Conservation (phyloP, 129 eudicot genomes). For the Mikania micrantha region DNA sequence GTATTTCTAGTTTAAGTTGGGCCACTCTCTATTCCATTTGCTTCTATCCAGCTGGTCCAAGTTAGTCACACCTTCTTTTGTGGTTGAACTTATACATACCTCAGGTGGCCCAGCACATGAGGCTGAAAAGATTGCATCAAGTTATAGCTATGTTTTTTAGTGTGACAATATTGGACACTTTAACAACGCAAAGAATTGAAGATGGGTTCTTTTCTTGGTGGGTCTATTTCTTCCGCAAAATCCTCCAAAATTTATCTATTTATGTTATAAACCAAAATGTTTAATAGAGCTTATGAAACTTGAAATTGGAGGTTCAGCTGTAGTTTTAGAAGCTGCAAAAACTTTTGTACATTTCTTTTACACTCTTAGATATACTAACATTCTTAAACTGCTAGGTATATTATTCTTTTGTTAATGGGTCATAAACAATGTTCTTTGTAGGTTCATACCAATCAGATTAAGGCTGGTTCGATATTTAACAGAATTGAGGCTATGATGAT, state of each 20-base stretch:
- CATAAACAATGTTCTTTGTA: no score
- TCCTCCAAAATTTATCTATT: slow-evolving; percentile 87
- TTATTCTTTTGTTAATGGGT: no score
- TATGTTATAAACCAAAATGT: slow-evolving; percentile 75
- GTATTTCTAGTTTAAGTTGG: no score
- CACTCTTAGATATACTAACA: no score
- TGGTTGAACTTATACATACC: slow-evolving; percentile 10
- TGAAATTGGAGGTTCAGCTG: slow-evolving; percentile 98
- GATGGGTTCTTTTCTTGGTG: slow-evolving; percentile 96
- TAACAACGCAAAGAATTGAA: slow-evolving; percentile 87
- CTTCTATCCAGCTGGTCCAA: no score
- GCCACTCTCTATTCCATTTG: no score
- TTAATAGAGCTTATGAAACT: slow-evolving; percentile 74
- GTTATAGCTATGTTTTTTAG: slow-evolving; percentile 71
- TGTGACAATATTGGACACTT: slow-evolving; percentile 56
- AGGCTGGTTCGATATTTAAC: no score
- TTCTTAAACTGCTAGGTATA: no score
- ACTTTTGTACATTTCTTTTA: no score
- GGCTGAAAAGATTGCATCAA: slow-evolving; percentile 78
- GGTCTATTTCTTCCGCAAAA: slow-evolving; percentile 90
- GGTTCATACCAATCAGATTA: no score
- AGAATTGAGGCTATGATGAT: no score
- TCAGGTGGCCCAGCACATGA: slow-evolving; percentile 80
- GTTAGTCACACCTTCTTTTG: not conserved
- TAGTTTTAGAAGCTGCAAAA: slow-evolving; percentile 96